Base-by-base conservation (phyloP, 495 filamentous ascomycete species). In the Penicillium angulare region DNA sequence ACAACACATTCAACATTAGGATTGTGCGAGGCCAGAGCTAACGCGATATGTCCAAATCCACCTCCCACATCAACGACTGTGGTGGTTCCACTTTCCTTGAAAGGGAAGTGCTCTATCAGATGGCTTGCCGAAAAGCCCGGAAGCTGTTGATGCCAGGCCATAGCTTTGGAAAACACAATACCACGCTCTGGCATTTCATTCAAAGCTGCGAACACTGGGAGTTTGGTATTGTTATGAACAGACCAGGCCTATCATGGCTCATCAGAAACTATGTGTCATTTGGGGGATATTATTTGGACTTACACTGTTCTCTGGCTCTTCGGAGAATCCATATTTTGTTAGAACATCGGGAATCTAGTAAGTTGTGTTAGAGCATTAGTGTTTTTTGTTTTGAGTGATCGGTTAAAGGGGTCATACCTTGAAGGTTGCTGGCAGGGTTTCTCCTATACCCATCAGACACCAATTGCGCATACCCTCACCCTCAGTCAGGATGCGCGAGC, bases 21-120 rank as follows among this genome's bases (percentile, higher is more conserved):
- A 18, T 38, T 9, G 15, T 18, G 15, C 9, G 10, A 8, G 17
- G 15, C 17, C 17, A 38, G 35, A 16, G 15, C 15, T 5, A 18
- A 17, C 35, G 35, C 3, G 10, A 38, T 9, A 9, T 18, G 15
- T 21, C 48, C 20, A 33, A 33, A 10, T 21, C 38, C 17, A 50
- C 29, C 29, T n/a, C 38, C 48, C 26, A 50, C n/a, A 22, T 41
- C 20, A n/a, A 31, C 39, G 23, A 43, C n/a, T 20, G 23, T 23
- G 5, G 20, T 15, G n/a, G 16, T 24, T 29, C 31, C 12, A 6
- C 22, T 13, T 29, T 38, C 47, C 5, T 31, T 7, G 27, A 31
- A 31, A 12, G 27, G 27, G 27, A 31, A 31, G 20, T 48, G 21
- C 35, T 31, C 27, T 7, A 31, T 31, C 8, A 31, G 27, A 31